Evolutionary conservation across 2,329 filamentous ascomycete species (phyloP).

Genomic region (Lecanicillium sp.): DNA sequence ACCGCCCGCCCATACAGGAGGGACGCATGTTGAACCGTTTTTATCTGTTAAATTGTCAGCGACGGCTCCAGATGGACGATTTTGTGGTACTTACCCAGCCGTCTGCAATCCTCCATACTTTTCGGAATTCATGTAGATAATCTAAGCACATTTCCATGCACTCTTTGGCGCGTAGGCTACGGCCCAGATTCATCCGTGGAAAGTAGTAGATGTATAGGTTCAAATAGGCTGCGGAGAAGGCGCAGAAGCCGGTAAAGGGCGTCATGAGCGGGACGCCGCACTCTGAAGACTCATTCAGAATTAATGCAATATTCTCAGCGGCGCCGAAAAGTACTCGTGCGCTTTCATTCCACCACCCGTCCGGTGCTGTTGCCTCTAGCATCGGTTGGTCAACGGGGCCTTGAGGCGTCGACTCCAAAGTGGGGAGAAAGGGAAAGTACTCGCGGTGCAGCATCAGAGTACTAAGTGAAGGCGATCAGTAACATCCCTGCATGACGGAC

Average conservation of each 20-base stretch:
- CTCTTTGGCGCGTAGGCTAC: conserved; percentile 17
- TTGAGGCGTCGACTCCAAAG: conserved; percentile 21
- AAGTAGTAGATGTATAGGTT: conserved; percentile 32
- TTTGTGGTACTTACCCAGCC: conserved; percentile 17
- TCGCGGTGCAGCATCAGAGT: conserved; percentile 34
- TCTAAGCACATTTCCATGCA: conserved; percentile 16
- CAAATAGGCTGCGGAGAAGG: conserved; percentile 34
- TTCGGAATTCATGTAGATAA: conserved; percentile 19
- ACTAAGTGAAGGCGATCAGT: conserved; percentile 14
- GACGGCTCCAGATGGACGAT: background rate
- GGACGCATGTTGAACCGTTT: conserved; percentile 18
- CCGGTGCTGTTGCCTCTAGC: conserved; percentile 27
- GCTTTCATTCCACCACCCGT: conserved; percentile 31
- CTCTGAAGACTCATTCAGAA: conserved; percentile 29
- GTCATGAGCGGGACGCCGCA: conserved; percentile 28
- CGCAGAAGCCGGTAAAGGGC: conserved; percentile 37
- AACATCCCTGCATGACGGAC: background rate
- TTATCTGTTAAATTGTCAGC: conserved; percentile 10
- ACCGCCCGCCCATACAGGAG: conserved; percentile 18
- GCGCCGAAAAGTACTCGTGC: conserved; percentile 27
- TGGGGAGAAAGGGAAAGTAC: conserved; percentile 36
- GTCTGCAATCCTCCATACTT: conserved; percentile 21
- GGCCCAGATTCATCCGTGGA: conserved; percentile 31
- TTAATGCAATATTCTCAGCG: conserved; percentile 24
- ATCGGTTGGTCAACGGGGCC: conserved; percentile 32